These are phyloP conservation scores for Chrysopogon serrulatus DNA, from an alignment of 176 grass and related monocot species.

Conservation along the genomic window DNA sequence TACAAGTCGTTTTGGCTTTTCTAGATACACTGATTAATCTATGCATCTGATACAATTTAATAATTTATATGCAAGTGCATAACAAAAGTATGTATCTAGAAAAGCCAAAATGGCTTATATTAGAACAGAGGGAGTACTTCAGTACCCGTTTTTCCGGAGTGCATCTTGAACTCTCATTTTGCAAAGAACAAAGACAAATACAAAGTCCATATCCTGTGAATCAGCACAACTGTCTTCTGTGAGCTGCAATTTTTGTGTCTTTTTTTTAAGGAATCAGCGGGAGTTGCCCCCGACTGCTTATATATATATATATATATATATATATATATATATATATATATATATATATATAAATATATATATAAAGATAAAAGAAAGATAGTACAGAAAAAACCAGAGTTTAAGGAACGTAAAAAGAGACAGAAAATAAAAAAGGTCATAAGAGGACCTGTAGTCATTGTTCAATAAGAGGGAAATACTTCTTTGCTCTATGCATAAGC, in stretches of 20 bases:
- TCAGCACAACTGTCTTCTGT: neutral
- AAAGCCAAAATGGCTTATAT: too few relatives aligned
- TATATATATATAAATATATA: too few relatives aligned
- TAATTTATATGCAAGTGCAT: too few relatives aligned
- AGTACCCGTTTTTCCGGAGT: neutral
- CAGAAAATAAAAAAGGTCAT: neutral
- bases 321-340: too few relatives aligned
- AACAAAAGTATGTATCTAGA: too few relatives aligned
- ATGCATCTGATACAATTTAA: too few relatives aligned
- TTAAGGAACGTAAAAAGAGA: neutral
- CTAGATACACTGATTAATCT: too few relatives aligned
- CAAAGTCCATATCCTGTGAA: neutral
- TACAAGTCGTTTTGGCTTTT: too few relatives aligned
- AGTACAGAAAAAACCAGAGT: neutral
- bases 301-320: too few relatives aligned
- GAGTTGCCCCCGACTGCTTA: neutral
- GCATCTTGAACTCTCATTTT: neutral
- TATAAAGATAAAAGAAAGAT: neutral
- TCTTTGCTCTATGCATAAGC: neutral
- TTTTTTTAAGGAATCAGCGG: neutral
- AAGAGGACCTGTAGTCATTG: too few relatives aligned
- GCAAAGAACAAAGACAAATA: neutral
- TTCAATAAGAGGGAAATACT: neutral
- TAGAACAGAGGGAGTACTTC: too few relatives aligned
- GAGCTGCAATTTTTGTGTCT: neutral